phyloP scores from a whole-genome alignment of 1,284 basidiomycete genomes.

The Boletus sp. region DNA sequence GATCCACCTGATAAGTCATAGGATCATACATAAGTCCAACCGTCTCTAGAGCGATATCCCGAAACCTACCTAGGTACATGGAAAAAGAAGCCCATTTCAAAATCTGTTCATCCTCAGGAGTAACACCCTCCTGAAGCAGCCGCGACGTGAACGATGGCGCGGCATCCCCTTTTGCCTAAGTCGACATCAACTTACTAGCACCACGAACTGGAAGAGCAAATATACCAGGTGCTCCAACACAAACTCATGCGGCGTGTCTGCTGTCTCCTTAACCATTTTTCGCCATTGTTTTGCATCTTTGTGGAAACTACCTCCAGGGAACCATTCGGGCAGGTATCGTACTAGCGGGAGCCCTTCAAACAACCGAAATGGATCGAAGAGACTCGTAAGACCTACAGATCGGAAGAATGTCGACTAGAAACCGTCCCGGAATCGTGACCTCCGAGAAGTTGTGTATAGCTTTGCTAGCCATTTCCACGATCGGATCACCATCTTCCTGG shows the following conservation, averaged over 20 bases:
- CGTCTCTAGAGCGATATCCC: not conserved
- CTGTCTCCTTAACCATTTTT: constrained; percentile 32
- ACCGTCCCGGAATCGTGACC: constrained; percentile 18
- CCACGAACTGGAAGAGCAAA: not conserved
- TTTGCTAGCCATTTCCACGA: constrained; percentile 22
- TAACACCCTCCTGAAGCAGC: constrained; percentile 1
- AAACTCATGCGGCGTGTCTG: constrained; percentile 36
- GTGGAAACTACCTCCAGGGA: constrained; percentile 47
- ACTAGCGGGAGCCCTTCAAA: constrained; percentile 22
- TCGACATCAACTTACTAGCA: not conserved
- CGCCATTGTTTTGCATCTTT: constrained; percentile 38
- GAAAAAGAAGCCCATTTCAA: constrained; percentile 16
- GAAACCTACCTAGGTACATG: constrained; percentile 19
- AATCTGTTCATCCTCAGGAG: constrained; percentile 12
- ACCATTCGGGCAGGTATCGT: constrained; percentile 23
- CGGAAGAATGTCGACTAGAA: constrained; percentile 31
- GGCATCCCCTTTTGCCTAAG: constrained; percentile 41
- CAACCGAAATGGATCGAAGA: too few relatives aligned
- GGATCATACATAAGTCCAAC: too few relatives aligned
- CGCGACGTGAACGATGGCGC: constrained; percentile 37
- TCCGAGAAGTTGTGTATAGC: constrained; percentile 15
- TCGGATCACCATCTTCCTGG: constrained; percentile 21
- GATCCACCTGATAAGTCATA: constrained; percentile 18
- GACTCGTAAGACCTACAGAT: constrained; percentile 19
- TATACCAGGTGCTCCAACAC: constrained; percentile 41